These are phyloP conservation scores for Cenchrus fungigraminus DNA, from an alignment of 176 grass and related monocot species.

Conservation along the genomic window DNA sequence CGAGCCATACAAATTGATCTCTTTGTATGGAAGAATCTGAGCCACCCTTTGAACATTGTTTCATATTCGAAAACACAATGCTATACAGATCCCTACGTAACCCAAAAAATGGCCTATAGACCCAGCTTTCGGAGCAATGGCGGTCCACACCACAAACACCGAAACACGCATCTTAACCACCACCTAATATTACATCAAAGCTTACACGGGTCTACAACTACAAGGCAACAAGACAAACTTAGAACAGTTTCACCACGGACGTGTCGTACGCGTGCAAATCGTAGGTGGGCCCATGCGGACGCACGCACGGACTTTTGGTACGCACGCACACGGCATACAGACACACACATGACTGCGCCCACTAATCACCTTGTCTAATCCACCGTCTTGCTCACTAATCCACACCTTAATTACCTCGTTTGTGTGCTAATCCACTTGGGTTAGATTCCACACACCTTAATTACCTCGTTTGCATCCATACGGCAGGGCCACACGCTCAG, in stretches of 20 bases:
- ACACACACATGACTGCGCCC: constrained; percentile 22
- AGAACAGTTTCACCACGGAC: constrained; percentile 1
- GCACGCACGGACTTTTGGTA: constrained; percentile 19
- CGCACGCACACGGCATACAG: background rate
- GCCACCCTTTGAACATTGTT: constrained; percentile 20
- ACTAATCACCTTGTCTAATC: constrained; percentile 18
- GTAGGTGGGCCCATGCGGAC: background rate
- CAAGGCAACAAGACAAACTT: background rate
- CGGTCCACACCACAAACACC: constrained; percentile 24
- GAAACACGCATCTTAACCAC: background rate
- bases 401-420: background rate
- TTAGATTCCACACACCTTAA: background rate
- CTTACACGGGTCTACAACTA: constrained; percentile 26
- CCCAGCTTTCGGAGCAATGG: constrained; percentile 4
- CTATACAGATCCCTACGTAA: constrained; percentile 8
- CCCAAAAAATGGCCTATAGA: background rate
- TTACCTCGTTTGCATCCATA: background rate
- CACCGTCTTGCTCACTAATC: background rate
- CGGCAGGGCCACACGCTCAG: background rate
- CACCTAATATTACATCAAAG: constrained; percentile 32
- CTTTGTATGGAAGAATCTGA: constrained; percentile 1
- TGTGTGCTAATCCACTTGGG: background rate
- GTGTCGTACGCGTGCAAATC: background rate
- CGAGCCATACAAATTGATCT: background rate
- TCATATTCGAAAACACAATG: constrained; percentile 21